These are phyloP conservation scores for Coemansia sp. DNA, from an alignment of 192 early-diverging fungal species.

Conservation along the genomic window DNA sequence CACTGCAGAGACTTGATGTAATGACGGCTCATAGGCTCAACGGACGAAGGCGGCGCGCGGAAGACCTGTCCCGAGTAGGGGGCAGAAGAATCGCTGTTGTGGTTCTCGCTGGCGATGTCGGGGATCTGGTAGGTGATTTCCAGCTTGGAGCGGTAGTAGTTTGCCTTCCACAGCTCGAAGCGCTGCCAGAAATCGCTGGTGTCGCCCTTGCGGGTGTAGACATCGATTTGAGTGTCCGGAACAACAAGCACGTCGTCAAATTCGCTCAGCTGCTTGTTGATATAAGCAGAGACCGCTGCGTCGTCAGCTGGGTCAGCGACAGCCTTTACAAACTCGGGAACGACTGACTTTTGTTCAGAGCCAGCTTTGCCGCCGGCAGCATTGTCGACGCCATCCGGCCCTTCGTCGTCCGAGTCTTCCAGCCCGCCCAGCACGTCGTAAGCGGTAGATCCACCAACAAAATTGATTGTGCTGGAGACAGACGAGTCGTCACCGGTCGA, in stretches of 20 bases:
- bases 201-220: slow-evolving; percentile 56
- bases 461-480: slow-evolving; percentile 9
- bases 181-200: slow-evolving; percentile 62
- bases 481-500: slow-evolving; percentile 16
- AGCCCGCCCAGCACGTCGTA: slow-evolving; percentile 30
- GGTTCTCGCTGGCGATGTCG: slow-evolving; percentile 9
- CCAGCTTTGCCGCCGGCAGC: slow-evolving; percentile 26
- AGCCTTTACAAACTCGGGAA: slow-evolving; percentile 57
- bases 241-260: slow-evolving; percentile 40
- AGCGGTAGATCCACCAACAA: neutral
- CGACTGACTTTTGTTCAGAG: slow-evolving; percentile 53
- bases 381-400: slow-evolving; percentile 26
- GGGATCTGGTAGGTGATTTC: slow-evolving; percentile 54
- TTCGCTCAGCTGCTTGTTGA: slow-evolving; percentile 41
- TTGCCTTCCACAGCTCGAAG: slow-evolving; percentile 74
- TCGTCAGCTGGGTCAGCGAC: slow-evolving; percentile 28
- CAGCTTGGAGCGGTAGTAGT: slow-evolving; percentile 74
- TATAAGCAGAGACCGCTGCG: slow-evolving; percentile 25
- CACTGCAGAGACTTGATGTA: slow-evolving; percentile 97
- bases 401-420: slow-evolving; percentile 36
- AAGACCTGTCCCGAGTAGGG: slow-evolving; percentile 26
- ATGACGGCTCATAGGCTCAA: slow-evolving; percentile 63
- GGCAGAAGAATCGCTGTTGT: neutral
- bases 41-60: slow-evolving; percentile 27
- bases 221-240: slow-evolving; percentile 33